A percentile compares a stretch with the other conserved stretches of the same genome.
Evolutionary conservation across 2,329 filamentous ascomycete species (phyloP).

Genomic region (Cercospora citrullina): DNA sequence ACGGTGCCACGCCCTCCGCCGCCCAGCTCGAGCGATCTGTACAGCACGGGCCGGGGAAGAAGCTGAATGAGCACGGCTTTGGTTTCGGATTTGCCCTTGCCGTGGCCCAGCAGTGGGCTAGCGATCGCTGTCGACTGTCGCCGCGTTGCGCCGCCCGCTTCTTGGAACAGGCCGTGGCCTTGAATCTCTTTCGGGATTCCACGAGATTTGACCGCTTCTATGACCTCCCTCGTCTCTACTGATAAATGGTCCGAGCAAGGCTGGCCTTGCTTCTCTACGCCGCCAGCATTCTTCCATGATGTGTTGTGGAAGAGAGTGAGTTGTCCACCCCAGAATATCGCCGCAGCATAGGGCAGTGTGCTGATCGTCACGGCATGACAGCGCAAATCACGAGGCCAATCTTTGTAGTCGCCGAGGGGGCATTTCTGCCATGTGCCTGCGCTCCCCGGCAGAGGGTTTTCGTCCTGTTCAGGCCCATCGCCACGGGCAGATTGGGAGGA

Average conservation of each 20-base stretch:
- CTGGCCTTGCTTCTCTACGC: slow-evolving; percentile 37
- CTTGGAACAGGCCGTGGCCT: slow-evolving; percentile 24
- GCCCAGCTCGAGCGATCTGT: slow-evolving; percentile 16
- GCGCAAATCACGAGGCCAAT: slow-evolving; percentile 40
- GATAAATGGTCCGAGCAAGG: slow-evolving; percentile 26
- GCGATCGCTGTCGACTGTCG: slow-evolving; percentile 27
- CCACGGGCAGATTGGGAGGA: slow-evolving; percentile 7
- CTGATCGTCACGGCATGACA: slow-evolving; percentile 37
- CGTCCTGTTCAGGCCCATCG: background rate
- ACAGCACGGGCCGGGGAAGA: slow-evolving; percentile 21
- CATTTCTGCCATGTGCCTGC: slow-evolving; percentile 25
- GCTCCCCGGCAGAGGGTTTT: slow-evolving; percentile 21
- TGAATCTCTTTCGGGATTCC: slow-evolving; percentile 27
- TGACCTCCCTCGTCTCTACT: slow-evolving; percentile 38
- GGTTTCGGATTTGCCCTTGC: background rate
- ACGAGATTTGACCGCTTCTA: slow-evolving; percentile 38
- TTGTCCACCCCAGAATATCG: slow-evolving; percentile 46
- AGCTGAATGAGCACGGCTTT: slow-evolving; percentile 31
- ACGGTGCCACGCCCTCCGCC: slow-evolving; percentile 9
- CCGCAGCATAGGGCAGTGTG: slow-evolving; percentile 45
- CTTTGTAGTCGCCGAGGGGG: slow-evolving; percentile 37
- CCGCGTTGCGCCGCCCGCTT: slow-evolving; percentile 1
- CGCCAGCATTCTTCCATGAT: slow-evolving; percentile 43
- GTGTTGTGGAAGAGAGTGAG: slow-evolving; percentile 45
- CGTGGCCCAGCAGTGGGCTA: slow-evolving; percentile 28